phyloP scores from a whole-genome alignment of 2,329 filamentous ascomycete species.

The Aspergillus pseudoglaucus region DNA sequence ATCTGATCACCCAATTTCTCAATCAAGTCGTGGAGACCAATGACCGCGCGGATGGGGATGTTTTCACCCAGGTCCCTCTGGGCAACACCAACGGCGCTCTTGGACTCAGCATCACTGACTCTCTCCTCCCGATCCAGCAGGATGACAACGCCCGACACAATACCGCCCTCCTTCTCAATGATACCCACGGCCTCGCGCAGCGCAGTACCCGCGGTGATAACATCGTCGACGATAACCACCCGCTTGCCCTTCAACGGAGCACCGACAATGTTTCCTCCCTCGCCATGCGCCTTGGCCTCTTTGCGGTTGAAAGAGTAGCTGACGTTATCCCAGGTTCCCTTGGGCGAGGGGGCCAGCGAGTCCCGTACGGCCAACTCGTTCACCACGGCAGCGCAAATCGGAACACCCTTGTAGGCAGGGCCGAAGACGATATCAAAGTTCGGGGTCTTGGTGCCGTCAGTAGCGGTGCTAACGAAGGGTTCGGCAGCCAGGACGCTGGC shows the following conservation, averaged over 20 bases:
- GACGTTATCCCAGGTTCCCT: constrained; percentile 58
- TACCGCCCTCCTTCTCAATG: constrained; percentile 77
- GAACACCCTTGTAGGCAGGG: constrained; percentile 95
- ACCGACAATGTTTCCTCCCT: constrained; percentile 89
- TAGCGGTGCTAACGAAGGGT: constrained; percentile 33
- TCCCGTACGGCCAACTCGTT: constrained; percentile 69
- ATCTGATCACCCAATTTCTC: constrained; percentile 58
- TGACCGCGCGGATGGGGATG: constrained; percentile 74
- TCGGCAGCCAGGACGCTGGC: constrained; percentile 55
- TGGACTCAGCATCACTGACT: constrained; percentile 57
- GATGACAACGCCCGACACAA: constrained; percentile 79
- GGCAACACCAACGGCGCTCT: constrained; percentile 81
- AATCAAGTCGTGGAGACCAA: constrained; percentile 68
- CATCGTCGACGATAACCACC: constrained; percentile 89
- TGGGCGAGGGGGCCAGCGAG: constrained; percentile 23
- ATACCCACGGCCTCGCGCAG: constrained; percentile 88
- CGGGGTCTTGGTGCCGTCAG: constrained; percentile 35
- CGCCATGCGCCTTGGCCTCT: constrained; percentile 92
- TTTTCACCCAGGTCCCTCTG: constrained; percentile 64
- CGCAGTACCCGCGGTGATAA: constrained; percentile 91
- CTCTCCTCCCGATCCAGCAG: constrained; percentile 66
- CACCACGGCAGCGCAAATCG: constrained; percentile 71
- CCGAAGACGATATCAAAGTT: constrained; percentile 82
- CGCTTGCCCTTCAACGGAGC: constrained; percentile 76
- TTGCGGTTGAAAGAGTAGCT: constrained; percentile 94